Evolutionary conservation across 805 yeast genomes (phyloP), one percentile per base, ranked within the genome.

Genomic region (Wickerhamomyces bisporus): DNA sequence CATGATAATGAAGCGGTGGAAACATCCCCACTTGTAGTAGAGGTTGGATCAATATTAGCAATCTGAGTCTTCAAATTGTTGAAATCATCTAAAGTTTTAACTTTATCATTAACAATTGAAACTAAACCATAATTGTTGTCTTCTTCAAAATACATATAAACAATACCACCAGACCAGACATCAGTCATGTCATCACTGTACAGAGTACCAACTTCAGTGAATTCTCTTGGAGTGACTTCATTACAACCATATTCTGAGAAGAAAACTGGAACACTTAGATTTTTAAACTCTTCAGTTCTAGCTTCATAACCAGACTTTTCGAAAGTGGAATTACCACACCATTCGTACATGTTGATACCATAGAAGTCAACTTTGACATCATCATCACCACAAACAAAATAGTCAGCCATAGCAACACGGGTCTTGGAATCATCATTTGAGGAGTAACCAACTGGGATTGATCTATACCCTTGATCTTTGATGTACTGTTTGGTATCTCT

Each of bases 121-220:
- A 83, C 89, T 57, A 83, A 71, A 67, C 94, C 91, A 56, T 81
- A 83, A 52, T 82, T 61, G 66, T 83, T 83, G 39, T 65, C 66
- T 68, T 84, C 91, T 67, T 84, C 73, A 65, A 77, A 84, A 67
- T 83, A 84, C 89, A 83, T 78, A 70, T 82, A 84, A 39, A 83
- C 91, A 56, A 84, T 83, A 75, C 91, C 94, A 66, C 94, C 91
- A 35, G 91, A 83, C 93, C 91, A 84, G 43, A 81, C 81, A 60
- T 72, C 82, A 47, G 88, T 82, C 94, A 84, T 84, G 29, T 82
- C 68, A 35, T 60, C 58, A 47, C 80, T 67, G 65, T 73, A 84
- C 28, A 84, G 55, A 42, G 87, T 70, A 32, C 65, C 75, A 48
- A 84, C 84, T 64, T 83, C 91, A 41, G 77, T 68, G 74, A 84